These are phyloP conservation scores for Penicillium pancosmium DNA, from an alignment of 495 filamentous ascomycete species.

Conservation along the genomic window DNA sequence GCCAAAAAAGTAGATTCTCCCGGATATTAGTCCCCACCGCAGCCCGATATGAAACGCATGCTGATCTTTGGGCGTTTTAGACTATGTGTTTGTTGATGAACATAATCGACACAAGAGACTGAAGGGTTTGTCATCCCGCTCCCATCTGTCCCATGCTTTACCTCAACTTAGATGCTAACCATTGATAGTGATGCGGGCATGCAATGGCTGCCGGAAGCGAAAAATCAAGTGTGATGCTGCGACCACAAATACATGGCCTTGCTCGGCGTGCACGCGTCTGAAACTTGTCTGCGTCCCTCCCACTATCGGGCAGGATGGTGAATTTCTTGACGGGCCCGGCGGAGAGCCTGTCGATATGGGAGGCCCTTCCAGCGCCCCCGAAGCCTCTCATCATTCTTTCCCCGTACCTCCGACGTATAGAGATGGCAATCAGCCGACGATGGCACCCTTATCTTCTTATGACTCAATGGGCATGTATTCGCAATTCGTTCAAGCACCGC, in stretches of 20 bases:
- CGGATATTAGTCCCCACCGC: background rate
- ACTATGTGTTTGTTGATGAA: constrained; percentile 99
- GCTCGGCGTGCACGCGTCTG: constrained; percentile 87
- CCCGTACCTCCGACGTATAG: constrained; percentile 32
- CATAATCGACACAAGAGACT: constrained; percentile 97
- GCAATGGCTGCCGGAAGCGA: constrained; percentile 87
- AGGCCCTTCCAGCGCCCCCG: constrained; percentile 26
- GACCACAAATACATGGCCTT: constrained; percentile 97
- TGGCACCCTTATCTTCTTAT: constrained; percentile 35
- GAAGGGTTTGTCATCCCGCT: constrained; percentile 67
- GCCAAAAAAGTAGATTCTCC: constrained; percentile 45
- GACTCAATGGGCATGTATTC: constrained; percentile 42
- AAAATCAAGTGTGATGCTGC: constrained; percentile 96
- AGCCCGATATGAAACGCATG: constrained; percentile 1
- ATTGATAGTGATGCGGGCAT: constrained; percentile 89
- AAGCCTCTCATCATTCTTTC: constrained; percentile 37
- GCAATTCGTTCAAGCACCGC: constrained; percentile 37
- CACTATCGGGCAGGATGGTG: constrained; percentile 82
- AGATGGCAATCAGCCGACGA: constrained; percentile 27
- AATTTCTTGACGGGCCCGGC: constrained; percentile 50
- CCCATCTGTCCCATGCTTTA: background rate
- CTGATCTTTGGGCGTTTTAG: constrained; percentile 47
- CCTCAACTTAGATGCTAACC: constrained; percentile 14
- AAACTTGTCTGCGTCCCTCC: constrained; percentile 94
- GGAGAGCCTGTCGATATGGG: constrained; percentile 31